Evolutionary conservation across 768 basidiomycete species (phyloP), one percentile per base, ranked within the genome.

Genomic region (Boletus vinaceobasis): DNA sequence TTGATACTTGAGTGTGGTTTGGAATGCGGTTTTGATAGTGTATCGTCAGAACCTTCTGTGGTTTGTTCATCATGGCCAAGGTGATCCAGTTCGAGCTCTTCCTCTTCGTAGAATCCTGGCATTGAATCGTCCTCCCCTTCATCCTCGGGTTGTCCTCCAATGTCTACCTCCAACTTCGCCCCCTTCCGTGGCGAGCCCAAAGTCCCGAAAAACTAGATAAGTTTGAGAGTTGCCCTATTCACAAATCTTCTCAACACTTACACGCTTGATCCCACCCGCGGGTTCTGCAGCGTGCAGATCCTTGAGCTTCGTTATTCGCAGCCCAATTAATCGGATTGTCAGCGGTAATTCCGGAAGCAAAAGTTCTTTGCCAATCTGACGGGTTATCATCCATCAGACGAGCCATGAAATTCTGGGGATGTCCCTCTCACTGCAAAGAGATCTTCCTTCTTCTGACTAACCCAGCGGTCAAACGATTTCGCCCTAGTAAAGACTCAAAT

Each of bases 301-400:
- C 65, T 90, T 90, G 60, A 99, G 73, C 58, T 91, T 95, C 4
- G 91, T 94, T 10, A 96, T 79, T 43, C 95, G 78, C 27, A 99
- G 73, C 6, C 96, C 96, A 59, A 99, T 87, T 21, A 99, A 76
- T 32, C 96, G 81, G 23, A 98, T 73, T 31, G 80, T 83, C 29
- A 95, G 68, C 1, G 93, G 93, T 35, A 90, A 71, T 69, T 95
- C 93, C 7, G 87, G 80, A 53, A 86, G 77, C 14, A 99, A 75
- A 13, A 98, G 77, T 51, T 91, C 88, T 60, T 87, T 86, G 7
- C 93, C 95, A 48, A 84, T 84, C 84, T 93, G 65, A 26, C 51
- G 50, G 36, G 53, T 48, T n/a, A 58, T 29, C 39, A 27, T 47
- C 32, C 33, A 51, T 59, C 27, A 36, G 46, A 61, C 37, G 23